Evolutionary conservation across 169 alveolate species (phyloP).

Genomic region (Eimeria sp.): DNA sequence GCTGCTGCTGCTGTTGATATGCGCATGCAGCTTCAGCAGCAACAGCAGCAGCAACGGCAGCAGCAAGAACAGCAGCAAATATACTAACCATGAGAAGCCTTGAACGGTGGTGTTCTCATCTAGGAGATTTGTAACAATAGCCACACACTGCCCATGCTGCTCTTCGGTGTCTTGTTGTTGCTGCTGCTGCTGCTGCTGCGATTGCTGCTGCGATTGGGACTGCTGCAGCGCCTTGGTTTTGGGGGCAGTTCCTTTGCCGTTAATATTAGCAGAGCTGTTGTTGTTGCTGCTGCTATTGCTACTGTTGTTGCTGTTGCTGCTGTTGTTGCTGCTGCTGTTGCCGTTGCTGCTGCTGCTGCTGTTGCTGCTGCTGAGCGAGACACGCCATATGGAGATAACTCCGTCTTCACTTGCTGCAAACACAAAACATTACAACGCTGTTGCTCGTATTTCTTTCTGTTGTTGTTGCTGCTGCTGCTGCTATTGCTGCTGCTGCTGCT

Average conservation of each 20-base stretch:
- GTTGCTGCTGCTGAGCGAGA: neutral
- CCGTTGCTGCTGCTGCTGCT: neutral
- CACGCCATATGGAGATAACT: constrained; percentile 59
- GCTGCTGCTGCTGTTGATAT: neutral
- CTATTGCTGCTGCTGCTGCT: neutral
- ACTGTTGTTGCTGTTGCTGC: neutral
- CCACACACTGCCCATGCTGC: constrained; percentile 50
- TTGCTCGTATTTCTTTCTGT: no score
- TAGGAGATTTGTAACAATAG: constrained; percentile 37
- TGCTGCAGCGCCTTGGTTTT: neutral
- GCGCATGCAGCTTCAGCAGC: no score
- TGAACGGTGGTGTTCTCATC: constrained; percentile 74
- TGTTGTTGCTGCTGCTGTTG: neutral
- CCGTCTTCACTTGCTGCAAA: constrained; percentile 77
- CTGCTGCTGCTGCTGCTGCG: constrained; percentile 17
- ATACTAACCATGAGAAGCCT: constrained; percentile 30
- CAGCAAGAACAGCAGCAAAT: no score
- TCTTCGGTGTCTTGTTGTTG: constrained; percentile 35
- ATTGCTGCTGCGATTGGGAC: constrained; percentile 4
- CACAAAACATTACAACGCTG: neutral
- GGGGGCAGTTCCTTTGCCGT: no score
- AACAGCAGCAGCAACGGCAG: no score
- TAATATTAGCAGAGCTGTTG: neutral
- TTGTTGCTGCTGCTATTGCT: neutral
- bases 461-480: neutral